These are phyloP conservation scores for Symbiodinium natans DNA, from an alignment of 73 alveolate genomes.

Conservation along the genomic window DNA sequence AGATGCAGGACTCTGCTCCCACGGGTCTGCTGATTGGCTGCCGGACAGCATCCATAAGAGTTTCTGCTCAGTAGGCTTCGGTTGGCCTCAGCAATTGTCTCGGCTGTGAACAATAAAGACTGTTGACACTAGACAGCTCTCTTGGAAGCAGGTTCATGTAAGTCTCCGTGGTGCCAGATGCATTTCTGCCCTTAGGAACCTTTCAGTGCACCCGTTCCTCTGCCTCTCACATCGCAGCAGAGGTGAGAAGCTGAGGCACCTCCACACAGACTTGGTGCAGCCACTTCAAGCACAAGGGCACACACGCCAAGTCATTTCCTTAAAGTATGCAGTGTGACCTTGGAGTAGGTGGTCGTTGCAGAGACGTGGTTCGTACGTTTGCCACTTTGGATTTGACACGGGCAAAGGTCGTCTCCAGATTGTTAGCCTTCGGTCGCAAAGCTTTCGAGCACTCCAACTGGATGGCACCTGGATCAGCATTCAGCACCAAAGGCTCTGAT, in stretches of 20 bases:
- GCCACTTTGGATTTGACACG: background rate
- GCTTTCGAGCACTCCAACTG: slow-evolving; percentile 72
- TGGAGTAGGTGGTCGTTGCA: background rate
- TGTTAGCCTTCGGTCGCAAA: slow-evolving; percentile 79
- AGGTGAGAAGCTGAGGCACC: slow-evolving; percentile 62
- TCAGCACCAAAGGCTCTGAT: no score
- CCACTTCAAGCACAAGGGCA: slow-evolving; percentile 64
- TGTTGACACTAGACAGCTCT: no score
- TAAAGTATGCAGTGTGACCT: background rate
- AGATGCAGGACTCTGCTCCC: slow-evolving; percentile 44
- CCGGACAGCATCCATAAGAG: background rate
- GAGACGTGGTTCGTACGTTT: background rate
- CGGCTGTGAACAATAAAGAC: no score
- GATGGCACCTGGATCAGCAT: slow-evolving; percentile 11
- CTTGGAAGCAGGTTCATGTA: no score
- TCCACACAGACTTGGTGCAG: slow-evolving; percentile 19
- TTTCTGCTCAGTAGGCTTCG: no score
- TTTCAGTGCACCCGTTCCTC: no score
- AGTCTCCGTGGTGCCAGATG: no score
- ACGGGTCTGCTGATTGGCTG: slow-evolving; percentile 36
- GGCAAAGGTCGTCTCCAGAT: slow-evolving; percentile 63
- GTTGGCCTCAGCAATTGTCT: no score
- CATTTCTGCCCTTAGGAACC: no score
- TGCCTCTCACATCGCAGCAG: background rate
- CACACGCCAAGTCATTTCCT: slow-evolving; percentile 43